Conservation (phyloP, 345 rosid genomes). For the Crucihimalaya himalaica region DNA sequence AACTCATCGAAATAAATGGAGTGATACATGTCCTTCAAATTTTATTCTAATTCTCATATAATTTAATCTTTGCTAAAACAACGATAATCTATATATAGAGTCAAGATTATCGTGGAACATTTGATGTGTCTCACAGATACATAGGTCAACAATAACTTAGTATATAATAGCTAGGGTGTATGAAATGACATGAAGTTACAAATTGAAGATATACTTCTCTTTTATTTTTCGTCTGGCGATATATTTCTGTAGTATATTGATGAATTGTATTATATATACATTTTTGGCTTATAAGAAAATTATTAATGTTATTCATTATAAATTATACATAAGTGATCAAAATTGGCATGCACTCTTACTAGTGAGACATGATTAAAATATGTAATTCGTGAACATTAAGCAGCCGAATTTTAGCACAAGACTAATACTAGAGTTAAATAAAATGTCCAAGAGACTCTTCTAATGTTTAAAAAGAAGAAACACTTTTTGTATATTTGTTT, state of each 20-base stretch:
- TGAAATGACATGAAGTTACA: too few species aligned
- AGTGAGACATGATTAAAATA: too few species aligned
- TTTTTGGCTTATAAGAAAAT: too few species aligned
- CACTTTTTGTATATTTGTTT: background rate
- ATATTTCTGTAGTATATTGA: too few species aligned
- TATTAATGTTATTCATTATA: too few species aligned
- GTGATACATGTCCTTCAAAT: background rate
- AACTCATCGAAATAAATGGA: background rate
- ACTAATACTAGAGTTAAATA: background rate
- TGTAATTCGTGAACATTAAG: background rate
- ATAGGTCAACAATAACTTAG: background rate
- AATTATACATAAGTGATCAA: too few species aligned
- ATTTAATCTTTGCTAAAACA: background rate
- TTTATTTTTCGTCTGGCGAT: too few species aligned
- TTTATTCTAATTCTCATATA: background rate
- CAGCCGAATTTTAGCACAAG: background rate
- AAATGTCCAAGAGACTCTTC: background rate
- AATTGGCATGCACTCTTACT: too few species aligned
- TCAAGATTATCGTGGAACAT: background rate
- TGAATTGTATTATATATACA: too few species aligned
- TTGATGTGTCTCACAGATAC: background rate
- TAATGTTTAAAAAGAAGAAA: background rate
- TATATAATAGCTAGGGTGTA: too few species aligned
- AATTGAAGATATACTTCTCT: too few species aligned
- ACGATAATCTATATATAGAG: background rate